These are phyloP conservation scores for Tinospora cordifolia DNA, from an alignment of 164 flowering plant genomes.

Conservation along the genomic window DNA sequence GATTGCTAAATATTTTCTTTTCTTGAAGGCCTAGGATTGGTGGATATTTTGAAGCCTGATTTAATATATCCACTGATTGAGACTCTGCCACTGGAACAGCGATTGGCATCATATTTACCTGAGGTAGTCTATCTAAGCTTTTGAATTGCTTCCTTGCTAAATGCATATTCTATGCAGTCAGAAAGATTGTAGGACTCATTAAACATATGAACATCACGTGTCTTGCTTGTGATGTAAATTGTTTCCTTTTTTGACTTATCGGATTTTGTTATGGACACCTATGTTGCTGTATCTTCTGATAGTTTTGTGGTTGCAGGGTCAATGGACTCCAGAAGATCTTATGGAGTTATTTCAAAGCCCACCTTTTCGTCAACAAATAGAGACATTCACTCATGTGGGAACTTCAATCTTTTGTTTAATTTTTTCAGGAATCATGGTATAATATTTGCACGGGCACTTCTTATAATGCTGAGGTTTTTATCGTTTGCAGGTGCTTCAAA, in stretches of 20 bases:
- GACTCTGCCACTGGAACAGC: conserved; percentile 53
- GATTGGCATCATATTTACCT: conserved; percentile 68
- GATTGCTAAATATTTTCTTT: conserved; percentile 4
- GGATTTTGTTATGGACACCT: background rate
- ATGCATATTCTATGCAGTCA: background rate
- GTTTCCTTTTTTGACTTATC: background rate
- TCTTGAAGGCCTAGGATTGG: conserved; percentile 61
- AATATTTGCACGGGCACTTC: background rate
- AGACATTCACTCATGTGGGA: conserved; percentile 88
- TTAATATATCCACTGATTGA: conserved; percentile 67
- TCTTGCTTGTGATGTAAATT: background rate
- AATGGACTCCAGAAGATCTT: conserved; percentile 59
- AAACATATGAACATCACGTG: background rate
- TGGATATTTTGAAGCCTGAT: conserved; percentile 86
- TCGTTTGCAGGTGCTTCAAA: conserved; percentile 66
- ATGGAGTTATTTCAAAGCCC: conserved; percentile 87
- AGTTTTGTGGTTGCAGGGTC: conserved; percentile 48
- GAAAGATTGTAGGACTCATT: background rate
- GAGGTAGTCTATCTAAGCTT: conserved; percentile 46
- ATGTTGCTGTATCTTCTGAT: conserved; percentile 11
- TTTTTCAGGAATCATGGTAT: background rate
- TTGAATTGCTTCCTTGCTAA: background rate
- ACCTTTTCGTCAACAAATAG: conserved; percentile 93
- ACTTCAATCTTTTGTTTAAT: background rate
- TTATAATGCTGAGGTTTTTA: background rate